These are phyloP conservation scores for Grosmannia penicillata DNA, from an alignment of 2,329 filamentous ascomycete species.

Conservation along the genomic window DNA sequence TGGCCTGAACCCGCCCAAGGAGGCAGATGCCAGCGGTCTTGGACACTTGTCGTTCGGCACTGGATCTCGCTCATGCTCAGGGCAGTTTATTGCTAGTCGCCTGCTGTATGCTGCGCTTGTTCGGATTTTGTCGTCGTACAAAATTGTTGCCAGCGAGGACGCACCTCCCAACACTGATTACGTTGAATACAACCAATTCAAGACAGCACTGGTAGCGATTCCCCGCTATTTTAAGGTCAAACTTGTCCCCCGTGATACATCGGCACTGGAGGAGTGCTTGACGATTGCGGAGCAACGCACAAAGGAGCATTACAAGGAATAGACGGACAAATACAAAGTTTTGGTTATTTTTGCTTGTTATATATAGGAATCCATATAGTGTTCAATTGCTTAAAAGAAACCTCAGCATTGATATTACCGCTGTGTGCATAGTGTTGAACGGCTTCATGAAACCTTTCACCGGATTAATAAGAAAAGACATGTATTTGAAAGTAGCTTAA, in stretches of 20 bases:
- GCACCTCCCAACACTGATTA: constrained; percentile 36
- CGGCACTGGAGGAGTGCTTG: constrained; percentile 3
- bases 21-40: constrained; percentile 25
- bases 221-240: constrained; percentile 10
- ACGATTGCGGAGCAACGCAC: constrained; percentile 5
- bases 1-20: constrained; percentile 4
- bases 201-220: constrained; percentile 9
- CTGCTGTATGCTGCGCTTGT: constrained; percentile 47
- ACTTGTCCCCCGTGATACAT: constrained; percentile 7
- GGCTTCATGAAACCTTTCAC: too few species aligned
- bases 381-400: too few species aligned
- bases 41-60: constrained; percentile 49
- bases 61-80: constrained; percentile 48
- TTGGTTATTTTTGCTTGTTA: too few species aligned
- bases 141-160: constrained; percentile 42
- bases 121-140: constrained; percentile 24
- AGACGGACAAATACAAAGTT: too few species aligned
- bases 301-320: constrained; percentile 8
- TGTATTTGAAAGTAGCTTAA: too few species aligned
- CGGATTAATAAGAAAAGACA: too few species aligned
- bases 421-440: too few species aligned
- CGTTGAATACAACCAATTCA: constrained; percentile 10
- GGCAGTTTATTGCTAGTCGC: constrained; percentile 47
- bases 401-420: too few species aligned
- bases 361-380: too few species aligned